Percentiles rank a stretch among this genome's conserved stretches.
Evolutionary conservation across 257 asterid genomes (phyloP).

Genomic region (Solanum sejunctum): DNA sequence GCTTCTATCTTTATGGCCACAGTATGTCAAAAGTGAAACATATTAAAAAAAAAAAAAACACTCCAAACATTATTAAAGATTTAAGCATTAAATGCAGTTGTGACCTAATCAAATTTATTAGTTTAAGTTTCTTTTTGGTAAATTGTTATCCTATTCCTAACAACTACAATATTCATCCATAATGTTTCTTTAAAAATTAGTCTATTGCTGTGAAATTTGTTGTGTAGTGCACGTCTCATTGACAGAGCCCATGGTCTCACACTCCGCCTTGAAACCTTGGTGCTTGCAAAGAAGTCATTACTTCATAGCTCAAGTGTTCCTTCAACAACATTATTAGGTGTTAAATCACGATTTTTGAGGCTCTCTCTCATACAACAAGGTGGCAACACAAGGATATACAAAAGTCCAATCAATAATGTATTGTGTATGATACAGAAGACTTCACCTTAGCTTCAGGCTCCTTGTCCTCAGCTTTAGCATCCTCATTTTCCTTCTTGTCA

Average conservation of each 20-base stretch:
- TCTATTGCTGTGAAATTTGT: not conserved
- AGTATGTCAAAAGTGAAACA: not conserved
- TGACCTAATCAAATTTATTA: not conserved
- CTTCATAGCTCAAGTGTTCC: not conserved
- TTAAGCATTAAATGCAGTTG: not conserved
- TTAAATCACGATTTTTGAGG: not conserved
- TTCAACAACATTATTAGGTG: not conserved
- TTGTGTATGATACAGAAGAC: not conserved
- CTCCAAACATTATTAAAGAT: not conserved
- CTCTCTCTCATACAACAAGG: not conserved
- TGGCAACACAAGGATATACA: not conserved
- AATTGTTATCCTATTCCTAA: not conserved
- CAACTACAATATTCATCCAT: not conserved
- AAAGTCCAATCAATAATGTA: not conserved
- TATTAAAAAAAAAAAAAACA: too few species aligned
- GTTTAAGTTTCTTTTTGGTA: not conserved
- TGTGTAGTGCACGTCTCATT: not conserved
- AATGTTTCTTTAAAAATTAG: not conserved
- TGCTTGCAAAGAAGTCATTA: not conserved
- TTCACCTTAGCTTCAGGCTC: slow-evolving; percentile 72
- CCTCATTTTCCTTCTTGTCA: slow-evolving; percentile 37
- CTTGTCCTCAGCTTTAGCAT: slow-evolving; percentile 48
- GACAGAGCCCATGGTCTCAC: not conserved
- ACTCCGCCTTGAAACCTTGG: not conserved
- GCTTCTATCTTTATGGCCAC: not conserved